Evolutionary conservation across 2,329 filamentous ascomycete genomes (phyloP), one percentile per base, ranked within the genome.

Genomic region (Parasarocladium wereldwijsianum): DNA sequence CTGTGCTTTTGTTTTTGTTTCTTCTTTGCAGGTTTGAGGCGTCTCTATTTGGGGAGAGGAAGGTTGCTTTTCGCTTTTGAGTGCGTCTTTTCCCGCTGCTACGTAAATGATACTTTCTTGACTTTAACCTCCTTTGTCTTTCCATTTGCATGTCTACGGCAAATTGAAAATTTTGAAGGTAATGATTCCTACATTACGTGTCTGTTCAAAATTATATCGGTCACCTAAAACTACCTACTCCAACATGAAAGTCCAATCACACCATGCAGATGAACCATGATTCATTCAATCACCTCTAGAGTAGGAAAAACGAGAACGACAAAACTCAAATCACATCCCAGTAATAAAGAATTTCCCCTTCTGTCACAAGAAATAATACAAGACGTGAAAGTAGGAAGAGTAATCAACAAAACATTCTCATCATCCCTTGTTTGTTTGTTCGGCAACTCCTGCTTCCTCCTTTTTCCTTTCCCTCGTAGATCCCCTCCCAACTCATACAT

Each of bases 1-100:
- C n/a, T 23, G 15, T 8, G n/a, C 15, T 32, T 20, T 18, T 26
- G 24, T 20, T 26, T 36, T 18, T 24, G 13, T 26, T 38, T 34
- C 28, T 14, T 22, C 13, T 19, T 12, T 17, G 22, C 11, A 11
- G n/a, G n/a, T 24, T 24, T 24, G 22, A 24, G 22, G 22, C n/a
- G 22, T 12, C n/a, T 7, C n/a, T 11, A 24, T 24, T 6, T 24
- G 22, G 6, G 8, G 19, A 24, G 11, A 12, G n/a, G 22, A 6
- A 24, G 8, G 8, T 21, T 21, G 19, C n/a, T n/a, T 21, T 21
- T 21, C 19, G n/a, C n/a, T 21, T 8, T 21, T 21, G 19, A 21
- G 8, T 21, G 19, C 19, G 19, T 21, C n/a, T 8, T n/a, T n/a
- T n/a, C n/a, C n/a, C n/a, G n/a, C 8, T 21, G 19, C 8, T 21